Conservation (phyloP, 1,284 basidiomycete species). For the Chalciporus piperatoides region DNA sequence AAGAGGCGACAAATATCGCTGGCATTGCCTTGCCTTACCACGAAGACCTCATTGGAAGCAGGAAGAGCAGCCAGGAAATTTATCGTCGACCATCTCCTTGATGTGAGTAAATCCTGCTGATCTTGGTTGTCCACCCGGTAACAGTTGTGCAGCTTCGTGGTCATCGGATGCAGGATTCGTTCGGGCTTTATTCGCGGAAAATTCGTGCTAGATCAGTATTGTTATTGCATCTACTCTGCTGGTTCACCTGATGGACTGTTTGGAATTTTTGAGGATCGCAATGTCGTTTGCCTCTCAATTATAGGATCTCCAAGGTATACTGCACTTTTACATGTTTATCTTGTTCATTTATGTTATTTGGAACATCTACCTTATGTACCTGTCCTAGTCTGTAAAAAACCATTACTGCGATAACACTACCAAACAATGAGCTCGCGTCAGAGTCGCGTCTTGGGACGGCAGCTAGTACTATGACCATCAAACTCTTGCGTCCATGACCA, state of each 20-base stretch:
- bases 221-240: slow-evolving; percentile 29
- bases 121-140: background rate
- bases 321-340: slow-evolving; percentile 38
- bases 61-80: slow-evolving; percentile 34
- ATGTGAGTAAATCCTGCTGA: slow-evolving; percentile 11
- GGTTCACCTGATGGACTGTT: slow-evolving; percentile 31
- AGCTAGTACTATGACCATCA: too few species aligned
- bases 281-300: slow-evolving; percentile 24
- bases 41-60: slow-evolving; percentile 30
- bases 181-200: slow-evolving; percentile 20
- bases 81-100: slow-evolving; percentile 31
- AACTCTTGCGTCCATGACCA: background rate
- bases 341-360: slow-evolving; percentile 40
- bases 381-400: slow-evolving; percentile 16
- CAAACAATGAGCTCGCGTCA: slow-evolving; percentile 3
- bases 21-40: slow-evolving; percentile 39
- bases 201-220: slow-evolving; percentile 30
- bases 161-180: slow-evolving; percentile 10
- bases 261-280: slow-evolving; percentile 31
- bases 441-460: too few species aligned
- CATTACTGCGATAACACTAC: background rate
- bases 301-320: slow-evolving; percentile 34
- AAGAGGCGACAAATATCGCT: slow-evolving; percentile 55
- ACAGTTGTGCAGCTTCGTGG: background rate
- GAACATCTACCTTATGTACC: slow-evolving; percentile 34